These are phyloP conservation scores for Raphidocelis subcapitata DNA, from an alignment of 139 green algal genomes.

Conservation along the genomic window DNA sequence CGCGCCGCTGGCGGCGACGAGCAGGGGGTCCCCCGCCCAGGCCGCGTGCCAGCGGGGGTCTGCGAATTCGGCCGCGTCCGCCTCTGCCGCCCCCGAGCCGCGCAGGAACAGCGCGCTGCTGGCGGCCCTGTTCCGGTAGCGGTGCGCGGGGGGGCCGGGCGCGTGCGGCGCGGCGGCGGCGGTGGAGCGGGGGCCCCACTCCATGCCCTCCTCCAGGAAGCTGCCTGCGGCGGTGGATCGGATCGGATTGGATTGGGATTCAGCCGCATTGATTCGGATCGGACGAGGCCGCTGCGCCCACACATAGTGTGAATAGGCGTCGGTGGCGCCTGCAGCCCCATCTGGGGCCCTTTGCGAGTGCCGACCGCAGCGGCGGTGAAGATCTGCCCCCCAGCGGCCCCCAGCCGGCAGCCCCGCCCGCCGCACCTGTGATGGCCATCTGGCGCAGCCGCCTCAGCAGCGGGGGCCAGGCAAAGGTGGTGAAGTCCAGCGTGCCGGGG, in stretches of 20 bases:
- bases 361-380: too few relatives aligned
- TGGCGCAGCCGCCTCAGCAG: constrained; percentile 63
- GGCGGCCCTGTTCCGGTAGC: constrained; percentile 37
- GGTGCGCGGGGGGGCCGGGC: neutral
- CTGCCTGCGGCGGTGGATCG: constrained; percentile 33
- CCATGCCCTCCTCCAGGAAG: constrained; percentile 53
- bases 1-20: constrained; percentile 33
- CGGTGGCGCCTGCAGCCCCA: too few relatives aligned
- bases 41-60: constrained; percentile 39
- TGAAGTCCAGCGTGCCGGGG: constrained; percentile 57
- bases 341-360: too few relatives aligned
- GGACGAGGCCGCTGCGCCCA: too few relatives aligned
- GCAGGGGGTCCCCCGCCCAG: constrained; percentile 53
- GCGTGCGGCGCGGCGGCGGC: neutral
- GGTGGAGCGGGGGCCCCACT: constrained; percentile 32
- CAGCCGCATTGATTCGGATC: too few relatives aligned
- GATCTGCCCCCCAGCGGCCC: too few relatives aligned
- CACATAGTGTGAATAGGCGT: too few relatives aligned
- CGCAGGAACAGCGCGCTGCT: constrained; percentile 59
- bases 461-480: constrained; percentile 67
- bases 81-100: constrained; percentile 43
- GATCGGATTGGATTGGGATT: too few relatives aligned
- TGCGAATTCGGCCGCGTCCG: constrained; percentile 34
- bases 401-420: neutral
- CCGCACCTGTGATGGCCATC: constrained; percentile 63